Evolutionary conservation across 1,284 basidiomycete genomes (phyloP).

Genomic region (Leccinum huronense): DNA sequence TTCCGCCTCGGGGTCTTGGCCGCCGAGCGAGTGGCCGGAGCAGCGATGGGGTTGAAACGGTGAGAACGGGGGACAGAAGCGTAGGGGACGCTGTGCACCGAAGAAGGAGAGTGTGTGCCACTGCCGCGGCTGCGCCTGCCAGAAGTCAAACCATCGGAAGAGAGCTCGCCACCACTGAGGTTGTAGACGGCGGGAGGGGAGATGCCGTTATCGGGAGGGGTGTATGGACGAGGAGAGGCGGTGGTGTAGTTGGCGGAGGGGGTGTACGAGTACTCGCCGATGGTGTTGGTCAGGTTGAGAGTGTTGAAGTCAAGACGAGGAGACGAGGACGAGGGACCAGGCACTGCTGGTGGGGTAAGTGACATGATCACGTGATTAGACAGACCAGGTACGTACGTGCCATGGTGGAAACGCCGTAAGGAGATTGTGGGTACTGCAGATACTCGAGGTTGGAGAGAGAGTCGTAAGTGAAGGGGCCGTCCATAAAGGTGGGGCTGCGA

Average conservation of each 20-base stretch:
- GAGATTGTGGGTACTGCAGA: slow-evolving; percentile 50
- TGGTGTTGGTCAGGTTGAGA: slow-evolving; percentile 54
- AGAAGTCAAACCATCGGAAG: slow-evolving; percentile 64
- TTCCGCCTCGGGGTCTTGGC: slow-evolving; percentile 54
- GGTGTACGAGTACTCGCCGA: slow-evolving; percentile 67
- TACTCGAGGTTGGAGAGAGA: slow-evolving; percentile 53
- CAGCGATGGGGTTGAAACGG: slow-evolving; percentile 71
- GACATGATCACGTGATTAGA: neutral
- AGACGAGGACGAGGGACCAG: slow-evolving; percentile 48
- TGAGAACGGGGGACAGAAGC: slow-evolving; percentile 66
- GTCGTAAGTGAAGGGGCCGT: slow-evolving; percentile 57
- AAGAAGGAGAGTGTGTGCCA: slow-evolving; percentile 60
- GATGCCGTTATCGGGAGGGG: slow-evolving; percentile 63
- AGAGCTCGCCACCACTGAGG: slow-evolving; percentile 65
- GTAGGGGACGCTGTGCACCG: slow-evolving; percentile 46
- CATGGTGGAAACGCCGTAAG: slow-evolving; percentile 45
- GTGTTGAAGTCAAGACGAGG: slow-evolving; percentile 60
- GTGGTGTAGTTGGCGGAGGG: slow-evolving; percentile 49
- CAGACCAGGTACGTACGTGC: slow-evolving; percentile 37
- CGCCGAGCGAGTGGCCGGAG: slow-evolving; percentile 45
- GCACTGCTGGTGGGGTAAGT: slow-evolving; percentile 34
- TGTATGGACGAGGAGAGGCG: slow-evolving; percentile 63
- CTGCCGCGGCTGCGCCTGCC: slow-evolving; percentile 65
- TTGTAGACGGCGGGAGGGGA: slow-evolving; percentile 70
- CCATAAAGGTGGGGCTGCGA: slow-evolving; percentile 51